Base-by-base conservation (phyloP, 2,329 filamentous ascomycete genomes). In the Ophiostoma fasciatum region DNA sequence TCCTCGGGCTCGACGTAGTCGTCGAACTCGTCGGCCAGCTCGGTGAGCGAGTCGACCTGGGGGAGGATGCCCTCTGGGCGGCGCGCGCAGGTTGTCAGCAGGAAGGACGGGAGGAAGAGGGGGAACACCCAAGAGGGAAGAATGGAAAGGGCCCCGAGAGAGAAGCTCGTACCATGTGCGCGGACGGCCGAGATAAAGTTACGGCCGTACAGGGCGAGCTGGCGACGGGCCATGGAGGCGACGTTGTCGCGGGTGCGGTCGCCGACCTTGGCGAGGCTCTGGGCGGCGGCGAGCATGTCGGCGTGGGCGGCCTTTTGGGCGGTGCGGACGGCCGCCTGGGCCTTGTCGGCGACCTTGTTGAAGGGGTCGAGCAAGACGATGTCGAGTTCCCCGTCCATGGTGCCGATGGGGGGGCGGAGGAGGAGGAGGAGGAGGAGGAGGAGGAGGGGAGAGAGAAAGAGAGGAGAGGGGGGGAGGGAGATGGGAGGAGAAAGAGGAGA, bases 1-100 rank as follows among this genome's bases (percentile, higher is more conserved):
- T 57, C 57, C 23, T 66, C 61, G 12, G 53, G 45, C 33, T 68
- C 63, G 41, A 64, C 51, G 43, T 57, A 70, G 36, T 73, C 68
- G 37, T 74, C 69, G 44, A 74, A 71, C 35, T 67, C 68, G 60
- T 67, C 74, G 7, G 72, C 51, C 18, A 70, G 46, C 31, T 66
- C 60, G 39, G 59, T 63, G 28, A 74, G 53, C 37, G 63, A 57
- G 14, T 56, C 54, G 31, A 67, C 58, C 39, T 60, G 63, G 30
- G 58, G 51, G 36, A 63, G 60, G 35, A 74, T 66, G 23, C 63
- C 63, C 37, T 65, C 68, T 71, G 42, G 12, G 2, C n/a, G 7
- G n/a, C 10, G 25, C 19, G 11, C n/a, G 20, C 11, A 10, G n/a
- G 10, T 4, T n/a, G n/a, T n/a, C n/a, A n/a, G n/a, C n/a, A n/a